These are phyloP conservation scores for Rhododendron williamsianum DNA, from an alignment of 148 eudicot genomes.

Conservation along the genomic window DNA sequence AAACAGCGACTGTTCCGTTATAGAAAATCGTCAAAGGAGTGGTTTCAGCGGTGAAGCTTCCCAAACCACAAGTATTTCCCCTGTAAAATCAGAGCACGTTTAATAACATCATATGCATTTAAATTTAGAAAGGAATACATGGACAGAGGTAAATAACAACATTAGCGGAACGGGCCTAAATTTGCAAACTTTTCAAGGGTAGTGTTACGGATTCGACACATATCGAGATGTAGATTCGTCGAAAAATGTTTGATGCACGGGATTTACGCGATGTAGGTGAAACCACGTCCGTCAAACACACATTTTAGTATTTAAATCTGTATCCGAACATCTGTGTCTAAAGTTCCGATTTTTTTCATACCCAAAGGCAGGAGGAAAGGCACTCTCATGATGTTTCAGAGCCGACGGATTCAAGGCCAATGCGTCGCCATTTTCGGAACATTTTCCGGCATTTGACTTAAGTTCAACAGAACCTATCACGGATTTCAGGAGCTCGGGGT, in stretches of 20 bases:
- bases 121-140: not conserved
- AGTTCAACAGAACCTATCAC: conserved; percentile 27
- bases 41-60: not conserved
- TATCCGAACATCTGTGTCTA: no score
- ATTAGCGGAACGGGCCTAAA: no score
- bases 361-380: not conserved
- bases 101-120: not conserved
- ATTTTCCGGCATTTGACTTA: not conserved
- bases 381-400: not conserved
- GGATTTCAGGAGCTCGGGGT: conserved; percentile 56
- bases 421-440: not conserved
- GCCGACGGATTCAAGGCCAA: not conserved
- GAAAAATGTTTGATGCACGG: no score
- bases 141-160: not conserved
- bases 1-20: conserved; percentile 51
- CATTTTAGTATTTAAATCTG: no score
- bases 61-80: not conserved
- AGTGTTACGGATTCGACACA: no score
- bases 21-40: conserved; percentile 65
- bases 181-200: not conserved
- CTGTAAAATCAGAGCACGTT: conserved; percentile 2
- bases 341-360: no score
- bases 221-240: no score
- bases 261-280: no score
- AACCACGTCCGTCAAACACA: no score